phyloP scores from a whole-genome alignment of 768 basidiomycete species.

The Lanmaoa rubissima region DNA sequence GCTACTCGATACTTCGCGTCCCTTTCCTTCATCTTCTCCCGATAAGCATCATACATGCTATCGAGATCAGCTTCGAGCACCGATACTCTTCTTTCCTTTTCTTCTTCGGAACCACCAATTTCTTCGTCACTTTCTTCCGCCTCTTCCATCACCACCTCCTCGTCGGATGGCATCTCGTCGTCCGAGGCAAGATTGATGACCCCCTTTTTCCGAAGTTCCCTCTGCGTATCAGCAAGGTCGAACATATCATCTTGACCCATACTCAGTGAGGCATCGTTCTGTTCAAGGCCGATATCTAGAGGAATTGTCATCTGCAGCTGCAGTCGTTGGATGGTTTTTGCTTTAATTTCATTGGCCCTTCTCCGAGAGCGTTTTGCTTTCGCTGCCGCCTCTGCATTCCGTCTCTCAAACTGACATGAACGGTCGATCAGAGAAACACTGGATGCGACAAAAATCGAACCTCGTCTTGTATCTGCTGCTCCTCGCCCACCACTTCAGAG shows the following conservation, averaged over 20 bases:
- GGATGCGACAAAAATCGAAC: conserved; percentile 36
- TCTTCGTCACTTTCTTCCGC: conserved; percentile 38
- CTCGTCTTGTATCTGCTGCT: conserved; percentile 87
- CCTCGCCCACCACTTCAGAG: conserved; percentile 74
- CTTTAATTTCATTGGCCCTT: conserved; percentile 84
- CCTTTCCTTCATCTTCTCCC: conserved; percentile 71
- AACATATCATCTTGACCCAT: conserved; percentile 85
- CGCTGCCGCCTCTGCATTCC: conserved; percentile 73
- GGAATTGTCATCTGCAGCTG: conserved; percentile 98
- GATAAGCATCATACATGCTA: conserved; percentile 84
- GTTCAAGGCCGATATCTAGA: conserved; percentile 91
- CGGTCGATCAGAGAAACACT: conserved; percentile 3
- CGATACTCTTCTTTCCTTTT: conserved; percentile 56
- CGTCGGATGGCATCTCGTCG: conserved; percentile 44
- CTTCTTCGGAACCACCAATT: conserved; percentile 63
- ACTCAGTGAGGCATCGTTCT: conserved; percentile 69
- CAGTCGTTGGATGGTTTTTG: conserved; percentile 87
- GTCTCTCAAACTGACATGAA: conserved; percentile 66
- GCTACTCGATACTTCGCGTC: conserved; percentile 87
- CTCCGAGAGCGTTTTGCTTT: conserved; percentile 79
- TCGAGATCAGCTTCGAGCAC: conserved; percentile 86
- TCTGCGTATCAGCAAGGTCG: conserved; percentile 69
- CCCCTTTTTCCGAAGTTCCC: conserved; percentile 39
- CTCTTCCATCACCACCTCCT: conserved; percentile 36
- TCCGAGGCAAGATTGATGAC: conserved; percentile 40